Percentiles rank a stretch among this genome's conserved stretches.
phyloP scores from a whole-genome alignment of 1,284 basidiomycete species.

The Ceratobasidium theobromae region DNA sequence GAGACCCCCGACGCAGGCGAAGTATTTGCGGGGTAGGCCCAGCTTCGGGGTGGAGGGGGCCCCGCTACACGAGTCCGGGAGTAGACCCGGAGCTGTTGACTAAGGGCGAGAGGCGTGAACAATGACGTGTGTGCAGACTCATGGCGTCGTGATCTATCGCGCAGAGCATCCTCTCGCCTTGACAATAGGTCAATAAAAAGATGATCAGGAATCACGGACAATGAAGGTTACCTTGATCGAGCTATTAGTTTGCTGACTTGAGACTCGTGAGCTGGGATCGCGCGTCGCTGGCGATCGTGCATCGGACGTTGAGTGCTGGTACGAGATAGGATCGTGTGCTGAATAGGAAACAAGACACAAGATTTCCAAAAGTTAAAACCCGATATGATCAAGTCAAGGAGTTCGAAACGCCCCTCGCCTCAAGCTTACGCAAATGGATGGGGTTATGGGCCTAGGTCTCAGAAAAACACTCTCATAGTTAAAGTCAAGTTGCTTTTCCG shows the following conservation, averaged over 20 bases:
- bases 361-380: slow-evolving; percentile 12
- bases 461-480: slow-evolving; percentile 11
- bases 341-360: background rate
- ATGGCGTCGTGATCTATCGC: background rate
- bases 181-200: background rate
- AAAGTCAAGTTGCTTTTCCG: slow-evolving; percentile 6
- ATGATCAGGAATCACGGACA: background rate
- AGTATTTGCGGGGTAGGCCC: slow-evolving; percentile 9
- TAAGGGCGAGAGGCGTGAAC: slow-evolving; percentile 4
- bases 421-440: background rate
- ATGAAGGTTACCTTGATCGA: slow-evolving; percentile 8
- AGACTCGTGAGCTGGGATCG: slow-evolving; percentile 21
- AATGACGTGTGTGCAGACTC: background rate
- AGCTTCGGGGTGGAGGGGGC: slow-evolving; percentile 18
- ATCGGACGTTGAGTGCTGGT: background rate
- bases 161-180: slow-evolving; percentile 19
- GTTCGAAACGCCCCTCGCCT: background rate
- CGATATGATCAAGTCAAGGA: slow-evolving; percentile 7
- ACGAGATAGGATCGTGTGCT: background rate
- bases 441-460: slow-evolving; percentile 8
- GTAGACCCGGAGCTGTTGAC: slow-evolving; percentile 8
- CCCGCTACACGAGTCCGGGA: slow-evolving; percentile 11
- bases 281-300: slow-evolving; percentile 12
- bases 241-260: slow-evolving; percentile 8
- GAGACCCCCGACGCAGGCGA: background rate